Evolutionary conservation across 2,329 filamentous ascomycete genomes (phyloP), one percentile per base, ranked within the genome.

Genomic region (Aspergillus sp.): DNA sequence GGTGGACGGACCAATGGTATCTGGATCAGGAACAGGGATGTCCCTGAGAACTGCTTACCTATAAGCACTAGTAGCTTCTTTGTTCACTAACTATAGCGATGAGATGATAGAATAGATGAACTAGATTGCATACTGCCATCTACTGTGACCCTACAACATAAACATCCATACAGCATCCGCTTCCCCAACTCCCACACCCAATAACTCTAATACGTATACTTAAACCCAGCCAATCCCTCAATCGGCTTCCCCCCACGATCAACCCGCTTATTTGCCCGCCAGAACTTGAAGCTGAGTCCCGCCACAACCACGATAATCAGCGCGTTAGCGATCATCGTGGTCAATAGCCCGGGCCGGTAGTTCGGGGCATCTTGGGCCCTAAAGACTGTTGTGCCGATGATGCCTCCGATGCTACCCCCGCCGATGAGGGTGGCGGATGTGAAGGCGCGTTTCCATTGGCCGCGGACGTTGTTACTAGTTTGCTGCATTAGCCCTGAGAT

Each of bases 361-460:
- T 56, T 27, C 0, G 65, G 66, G 4, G 65, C 62, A 49, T 67
- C 65, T 21, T 66, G 62, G 3, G 60, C 52, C 2, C 64, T 59
- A 41, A 67, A 67, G 3, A 62, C 64, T 2, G 58, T 59, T 5
- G 58, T 58, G 3, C 54, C 62, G 15, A 66, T 57, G 11, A 67
- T 64, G 1, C 65, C 65, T 13, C 64, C 65, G 15, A 64, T 62
- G 13, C 62, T 58, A 11, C 65, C 65, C 10, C 48, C 60, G 8
- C 64, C 62, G 10, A 94, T 88, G 3, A 92, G 82, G 0, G 87
- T 88, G 2, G 90, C 89, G 55, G 86, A 89, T 73, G 86, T 88
- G 67, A 94, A 88, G 1, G 90, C 90, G 50, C 91, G 86, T 80
- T 94, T 94, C 90, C 90, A 94, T 78, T 94, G 90, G 0, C 90